Evolutionary conservation across 257 asterid genomes (phyloP).

Genomic region (Lycium ferocissimum): DNA sequence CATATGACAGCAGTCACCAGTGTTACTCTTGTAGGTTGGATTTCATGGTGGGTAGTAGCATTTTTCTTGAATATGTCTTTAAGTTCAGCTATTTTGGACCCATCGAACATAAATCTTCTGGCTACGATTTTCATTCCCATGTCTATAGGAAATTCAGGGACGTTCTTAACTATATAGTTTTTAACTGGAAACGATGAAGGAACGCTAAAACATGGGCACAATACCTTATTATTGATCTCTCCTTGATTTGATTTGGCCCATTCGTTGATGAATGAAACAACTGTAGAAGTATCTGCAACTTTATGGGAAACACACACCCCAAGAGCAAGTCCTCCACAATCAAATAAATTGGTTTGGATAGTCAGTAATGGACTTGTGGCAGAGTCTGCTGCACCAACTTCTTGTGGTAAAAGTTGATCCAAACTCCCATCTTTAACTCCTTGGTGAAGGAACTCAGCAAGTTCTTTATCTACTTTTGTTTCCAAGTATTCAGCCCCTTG

Average conservation of each 20-base stretch:
- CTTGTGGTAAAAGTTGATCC: slow-evolving; percentile 31
- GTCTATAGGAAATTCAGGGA: neutral
- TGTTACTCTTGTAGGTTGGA: slow-evolving; percentile 19
- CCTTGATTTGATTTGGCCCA: slow-evolving; percentile 31
- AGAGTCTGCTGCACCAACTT: slow-evolving; percentile 9
- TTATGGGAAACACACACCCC: slow-evolving; percentile 33
- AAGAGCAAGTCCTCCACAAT: slow-evolving; percentile 29
- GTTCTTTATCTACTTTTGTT: slow-evolving; percentile 24
- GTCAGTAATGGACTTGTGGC: slow-evolving; percentile 25
- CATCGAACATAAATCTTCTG: slow-evolving; percentile 25
- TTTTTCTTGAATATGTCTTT: neutral
- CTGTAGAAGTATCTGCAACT: slow-evolving; percentile 27
- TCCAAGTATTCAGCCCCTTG: slow-evolving; percentile 40
- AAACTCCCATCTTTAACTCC: neutral
- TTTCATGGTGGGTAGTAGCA: neutral
- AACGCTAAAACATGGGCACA: neutral
- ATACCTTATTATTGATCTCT: neutral
- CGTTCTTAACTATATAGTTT: neutral
- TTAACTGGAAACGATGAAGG: slow-evolving; percentile 28
- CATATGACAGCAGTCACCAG: slow-evolving; percentile 33
- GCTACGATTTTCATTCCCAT: neutral
- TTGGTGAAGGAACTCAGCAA: slow-evolving; percentile 8
- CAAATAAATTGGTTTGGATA: slow-evolving; percentile 31
- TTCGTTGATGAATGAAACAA: slow-evolving; percentile 27
- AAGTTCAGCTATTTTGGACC: neutral